Conservation (phyloP, 768 basidiomycete species). For the Naganishia vaughanmartiniae region DNA sequence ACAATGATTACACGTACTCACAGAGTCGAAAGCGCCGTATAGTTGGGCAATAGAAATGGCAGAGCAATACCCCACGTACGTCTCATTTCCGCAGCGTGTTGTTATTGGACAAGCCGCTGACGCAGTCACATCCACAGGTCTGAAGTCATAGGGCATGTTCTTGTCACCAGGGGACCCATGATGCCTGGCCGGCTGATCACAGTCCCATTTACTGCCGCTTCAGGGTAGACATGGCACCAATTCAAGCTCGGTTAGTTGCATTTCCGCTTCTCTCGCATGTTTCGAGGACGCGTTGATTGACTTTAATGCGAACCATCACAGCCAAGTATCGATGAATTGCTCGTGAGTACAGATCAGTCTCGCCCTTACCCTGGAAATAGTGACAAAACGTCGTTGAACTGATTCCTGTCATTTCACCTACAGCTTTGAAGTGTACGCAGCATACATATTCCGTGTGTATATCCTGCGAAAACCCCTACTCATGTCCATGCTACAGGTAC, state of each 20-base stretch:
- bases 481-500: not conserved
- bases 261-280: too few species aligned
- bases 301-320: not conserved
- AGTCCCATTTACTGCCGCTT: not conserved
- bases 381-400: not conserved
- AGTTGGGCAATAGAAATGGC: slow-evolving; percentile 23
- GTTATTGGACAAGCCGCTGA: not conserved
- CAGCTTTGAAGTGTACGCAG: slow-evolving; percentile 10
- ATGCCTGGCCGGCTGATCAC: not conserved
- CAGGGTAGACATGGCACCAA: slow-evolving; percentile 5
- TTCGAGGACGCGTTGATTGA: too few species aligned
- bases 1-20: not conserved
- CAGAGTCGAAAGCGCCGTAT: not conserved
- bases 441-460: not conserved
- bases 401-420: not conserved
- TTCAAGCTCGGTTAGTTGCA: slow-evolving; percentile 1
- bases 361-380: not conserved
- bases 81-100: not conserved
- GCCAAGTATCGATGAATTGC: slow-evolving; percentile 6
- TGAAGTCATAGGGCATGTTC: not conserved
- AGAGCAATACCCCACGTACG: slow-evolving; percentile 5
- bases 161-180: too few species aligned
- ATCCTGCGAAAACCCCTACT: not conserved
- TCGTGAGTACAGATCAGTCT: slow-evolving; percentile 1
- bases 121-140: not conserved